Conservation (phyloP, 768 basidiomycete genomes). For the Mrakia frigida region DNA sequence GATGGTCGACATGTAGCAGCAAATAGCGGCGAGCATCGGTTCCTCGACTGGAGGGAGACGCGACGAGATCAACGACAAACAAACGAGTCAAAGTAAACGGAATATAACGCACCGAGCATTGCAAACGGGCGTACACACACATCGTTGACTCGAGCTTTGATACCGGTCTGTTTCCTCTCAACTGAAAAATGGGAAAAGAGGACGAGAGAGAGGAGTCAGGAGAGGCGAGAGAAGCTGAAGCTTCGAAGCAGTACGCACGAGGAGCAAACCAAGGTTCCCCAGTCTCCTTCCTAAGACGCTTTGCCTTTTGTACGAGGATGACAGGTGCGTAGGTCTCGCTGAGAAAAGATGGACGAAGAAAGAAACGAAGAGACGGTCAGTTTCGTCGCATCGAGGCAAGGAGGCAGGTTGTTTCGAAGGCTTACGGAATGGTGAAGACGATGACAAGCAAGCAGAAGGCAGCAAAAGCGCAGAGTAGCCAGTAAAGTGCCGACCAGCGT, state of each 20-base stretch:
- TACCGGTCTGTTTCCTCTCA: slow-evolving; percentile 26
- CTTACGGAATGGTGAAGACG: slow-evolving; percentile 14
- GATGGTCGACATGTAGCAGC: slow-evolving; percentile 19
- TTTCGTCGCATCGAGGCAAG: background rate
- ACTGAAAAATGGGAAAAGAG: background rate
- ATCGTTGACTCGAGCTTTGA: slow-evolving; percentile 37
- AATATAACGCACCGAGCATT: slow-evolving; percentile 34
- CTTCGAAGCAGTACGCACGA: slow-evolving; percentile 29
- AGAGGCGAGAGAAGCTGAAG: background rate
- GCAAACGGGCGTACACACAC: slow-evolving; percentile 44
- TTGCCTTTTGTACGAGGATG: slow-evolving; percentile 43
- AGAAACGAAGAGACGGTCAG: background rate
- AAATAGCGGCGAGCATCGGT: slow-evolving; percentile 37
- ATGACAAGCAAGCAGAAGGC: slow-evolving; percentile 36
- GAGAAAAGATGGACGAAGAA: background rate
- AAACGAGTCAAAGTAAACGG: no score
- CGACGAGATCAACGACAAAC: no score
- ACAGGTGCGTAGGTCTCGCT: slow-evolving; percentile 45
- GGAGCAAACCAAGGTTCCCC: slow-evolving; percentile 41
- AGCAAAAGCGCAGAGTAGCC: slow-evolving; percentile 44
- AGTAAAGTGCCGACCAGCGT: background rate
- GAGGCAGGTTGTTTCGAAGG: background rate
- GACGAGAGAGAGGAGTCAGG: background rate
- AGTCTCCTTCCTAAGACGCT: slow-evolving; percentile 42
- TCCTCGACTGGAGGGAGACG: slow-evolving; percentile 34